phyloP scores from a whole-genome alignment of 2,329 filamentous ascomycete species.

The Exophiala xenobiotica region DNA sequence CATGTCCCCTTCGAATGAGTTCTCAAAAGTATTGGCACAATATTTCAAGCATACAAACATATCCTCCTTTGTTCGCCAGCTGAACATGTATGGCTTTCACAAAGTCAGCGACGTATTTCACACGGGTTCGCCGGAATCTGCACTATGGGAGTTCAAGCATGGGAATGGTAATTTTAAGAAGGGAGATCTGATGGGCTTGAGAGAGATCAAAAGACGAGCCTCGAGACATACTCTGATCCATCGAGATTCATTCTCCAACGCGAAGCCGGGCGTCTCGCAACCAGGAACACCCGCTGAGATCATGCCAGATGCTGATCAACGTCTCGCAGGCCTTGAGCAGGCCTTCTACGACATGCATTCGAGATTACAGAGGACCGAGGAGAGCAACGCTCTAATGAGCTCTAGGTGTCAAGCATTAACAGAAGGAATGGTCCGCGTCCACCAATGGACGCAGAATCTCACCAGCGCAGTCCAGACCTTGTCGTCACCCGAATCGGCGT shows the following conservation, averaged over 20 bases:
- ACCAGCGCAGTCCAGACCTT: constrained; percentile 42
- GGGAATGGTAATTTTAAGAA: constrained; percentile 96
- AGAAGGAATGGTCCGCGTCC: constrained; percentile 73
- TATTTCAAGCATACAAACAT: constrained; percentile 99
- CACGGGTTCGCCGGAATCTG: constrained; percentile 86
- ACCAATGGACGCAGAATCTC: constrained; percentile 53
- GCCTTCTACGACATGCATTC: constrained; percentile 75
- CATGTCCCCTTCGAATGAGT: constrained; percentile 96
- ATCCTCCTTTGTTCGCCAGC: constrained; percentile 92
- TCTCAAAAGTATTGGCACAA: constrained; percentile 95
- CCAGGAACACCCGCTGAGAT: constrained; percentile 82
- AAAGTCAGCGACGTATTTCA: constrained; percentile 99
- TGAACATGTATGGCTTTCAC: constrained; percentile 99
- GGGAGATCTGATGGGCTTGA: constrained; percentile 82
- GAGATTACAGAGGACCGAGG: constrained; percentile 78
- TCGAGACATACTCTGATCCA: constrained; percentile 92
- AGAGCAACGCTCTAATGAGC: constrained; percentile 74
- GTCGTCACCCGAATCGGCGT: constrained; percentile 70
- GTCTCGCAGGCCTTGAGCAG: constrained; percentile 75
- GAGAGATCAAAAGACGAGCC: constrained; percentile 93
- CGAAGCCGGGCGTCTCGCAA: constrained; percentile 73
- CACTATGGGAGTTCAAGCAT: constrained; percentile 98
- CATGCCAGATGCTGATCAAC: constrained; percentile 75
- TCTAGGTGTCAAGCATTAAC: constrained; percentile 78
- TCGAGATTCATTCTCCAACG: constrained; percentile 78